Evolutionary conservation across 768 basidiomycete genomes (phyloP).

Genomic region (Tulasnella sp.): DNA sequence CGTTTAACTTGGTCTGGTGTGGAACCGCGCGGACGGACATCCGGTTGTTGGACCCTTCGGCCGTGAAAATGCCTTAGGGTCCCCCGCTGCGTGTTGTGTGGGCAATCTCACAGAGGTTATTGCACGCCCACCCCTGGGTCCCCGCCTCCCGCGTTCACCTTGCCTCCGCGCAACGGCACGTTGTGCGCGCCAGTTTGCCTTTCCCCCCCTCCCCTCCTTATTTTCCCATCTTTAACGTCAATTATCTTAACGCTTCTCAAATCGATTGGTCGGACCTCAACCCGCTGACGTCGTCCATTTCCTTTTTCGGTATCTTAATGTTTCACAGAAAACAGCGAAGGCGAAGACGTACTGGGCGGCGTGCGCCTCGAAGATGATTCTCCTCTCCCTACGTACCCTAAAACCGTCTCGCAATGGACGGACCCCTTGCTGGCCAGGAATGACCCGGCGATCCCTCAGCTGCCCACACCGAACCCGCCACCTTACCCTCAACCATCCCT

Average conservation of each 20-base stretch:
- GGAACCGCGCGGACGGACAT: slow-evolving; percentile 8
- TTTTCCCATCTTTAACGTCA: slow-evolving; percentile 6
- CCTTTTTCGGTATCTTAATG: background rate
- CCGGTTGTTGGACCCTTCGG: slow-evolving; percentile 16
- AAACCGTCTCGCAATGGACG: slow-evolving; percentile 31
- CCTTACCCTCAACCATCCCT: slow-evolving; percentile 18
- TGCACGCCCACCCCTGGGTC: slow-evolving; percentile 15
- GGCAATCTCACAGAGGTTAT: slow-evolving; percentile 20
- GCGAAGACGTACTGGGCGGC: slow-evolving; percentile 34
- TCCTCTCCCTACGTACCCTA: slow-evolving; percentile 27
- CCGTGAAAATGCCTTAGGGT: slow-evolving; percentile 19
- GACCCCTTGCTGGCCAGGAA: slow-evolving; percentile 2
- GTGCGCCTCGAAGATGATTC: slow-evolving; percentile 30
- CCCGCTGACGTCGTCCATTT: slow-evolving; percentile 4
- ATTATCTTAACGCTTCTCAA: background rate
- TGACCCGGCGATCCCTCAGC: slow-evolving; percentile 3
- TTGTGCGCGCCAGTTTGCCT: slow-evolving; percentile 13
- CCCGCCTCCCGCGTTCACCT: background rate
- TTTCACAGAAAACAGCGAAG: slow-evolving; percentile 29
- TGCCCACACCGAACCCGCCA: slow-evolving; percentile 34
- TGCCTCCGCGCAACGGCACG: slow-evolving; percentile 20
- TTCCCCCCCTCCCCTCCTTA: background rate
- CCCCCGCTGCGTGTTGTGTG: background rate
- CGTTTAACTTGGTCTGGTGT: slow-evolving; percentile 18
- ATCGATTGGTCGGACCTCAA: background rate